Conservation (phyloP, 2,329 filamentous ascomycete genomes). For the Raffaelea arxii region DNA sequence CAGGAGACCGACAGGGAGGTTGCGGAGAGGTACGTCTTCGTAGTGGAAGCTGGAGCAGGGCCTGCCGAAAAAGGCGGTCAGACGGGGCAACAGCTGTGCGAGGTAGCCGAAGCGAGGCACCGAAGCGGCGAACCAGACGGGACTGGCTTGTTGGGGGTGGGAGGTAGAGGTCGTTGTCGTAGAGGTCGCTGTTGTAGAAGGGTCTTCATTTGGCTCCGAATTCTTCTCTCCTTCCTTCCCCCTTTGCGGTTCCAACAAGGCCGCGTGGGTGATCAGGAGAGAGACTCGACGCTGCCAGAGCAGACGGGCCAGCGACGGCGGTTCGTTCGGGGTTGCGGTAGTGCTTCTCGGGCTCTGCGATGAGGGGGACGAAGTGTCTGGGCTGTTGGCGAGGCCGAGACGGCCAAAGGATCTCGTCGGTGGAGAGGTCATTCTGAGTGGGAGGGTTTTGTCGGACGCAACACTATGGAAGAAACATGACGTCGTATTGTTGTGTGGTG, state of each 20-base stretch:
- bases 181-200: not conserved
- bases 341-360: not conserved
- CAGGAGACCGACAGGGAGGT: slow-evolving; percentile 43
- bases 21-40: slow-evolving; percentile 42
- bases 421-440: too few species aligned
- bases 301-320: slow-evolving; percentile 26
- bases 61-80: slow-evolving; percentile 41
- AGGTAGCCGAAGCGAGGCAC: slow-evolving; percentile 52
- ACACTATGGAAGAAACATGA: too few species aligned
- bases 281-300: slow-evolving; percentile 48
- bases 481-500: too few species aligned
- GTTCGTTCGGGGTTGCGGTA: not conserved
- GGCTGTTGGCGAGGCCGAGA: not conserved
- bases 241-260: too few species aligned
- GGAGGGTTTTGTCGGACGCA: too few species aligned
- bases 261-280: slow-evolving; percentile 42
- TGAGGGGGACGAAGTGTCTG: not conserved
- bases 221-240: too few species aligned
- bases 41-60: slow-evolving; percentile 51
- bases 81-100: slow-evolving; percentile 44
- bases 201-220: not conserved
- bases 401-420: too few species aligned
- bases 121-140: slow-evolving; percentile 33
- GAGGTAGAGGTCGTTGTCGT: not conserved
- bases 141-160: not conserved